These are phyloP conservation scores for Chrysanthemum lavandulifolium DNA, from an alignment of 129 eudicot genomes.

Conservation along the genomic window DNA sequence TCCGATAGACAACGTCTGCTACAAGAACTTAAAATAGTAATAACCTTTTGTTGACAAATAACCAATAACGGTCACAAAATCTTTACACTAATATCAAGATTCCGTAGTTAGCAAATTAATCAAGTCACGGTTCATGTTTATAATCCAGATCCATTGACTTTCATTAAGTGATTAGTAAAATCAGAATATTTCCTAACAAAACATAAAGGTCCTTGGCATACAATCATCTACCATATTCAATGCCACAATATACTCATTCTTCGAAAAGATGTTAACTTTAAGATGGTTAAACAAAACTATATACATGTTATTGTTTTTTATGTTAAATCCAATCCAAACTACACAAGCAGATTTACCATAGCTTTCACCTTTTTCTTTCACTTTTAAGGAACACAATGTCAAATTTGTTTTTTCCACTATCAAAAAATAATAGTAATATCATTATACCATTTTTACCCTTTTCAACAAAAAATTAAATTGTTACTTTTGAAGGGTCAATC, in stretches of 20 bases:
- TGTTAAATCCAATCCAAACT: constrained; percentile 6
- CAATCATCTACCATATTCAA: constrained; percentile 14
- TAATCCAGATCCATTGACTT: neutral
- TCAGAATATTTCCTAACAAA: constrained; percentile 20
- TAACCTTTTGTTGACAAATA: constrained; percentile 15
- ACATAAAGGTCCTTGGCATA: neutral
- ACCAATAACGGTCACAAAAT: neutral
- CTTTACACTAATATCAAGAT: neutral
- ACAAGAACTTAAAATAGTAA: constrained; percentile 10
- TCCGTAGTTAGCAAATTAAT: neutral
- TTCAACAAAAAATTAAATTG: neutral
- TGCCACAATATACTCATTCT: neutral
- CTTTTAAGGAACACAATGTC: constrained; percentile 2
- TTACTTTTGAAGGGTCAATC: neutral
- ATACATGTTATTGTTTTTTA: neutral
- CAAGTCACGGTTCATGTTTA: constrained; percentile 1
- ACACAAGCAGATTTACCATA: neutral
- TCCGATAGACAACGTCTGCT: constrained; percentile 9
- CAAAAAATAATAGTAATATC: neutral
- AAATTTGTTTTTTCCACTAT: neutral
- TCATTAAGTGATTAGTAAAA: neutral
- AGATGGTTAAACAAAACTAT: neutral
- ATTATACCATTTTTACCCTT: constrained; percentile 13
- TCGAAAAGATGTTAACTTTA: neutral
- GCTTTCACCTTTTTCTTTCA: too few relatives aligned